A percentile compares a stretch with the other conserved stretches of the same genome.
phyloP scores from a whole-genome alignment of 345 rosid species.

The Populus ilicifolia region DNA sequence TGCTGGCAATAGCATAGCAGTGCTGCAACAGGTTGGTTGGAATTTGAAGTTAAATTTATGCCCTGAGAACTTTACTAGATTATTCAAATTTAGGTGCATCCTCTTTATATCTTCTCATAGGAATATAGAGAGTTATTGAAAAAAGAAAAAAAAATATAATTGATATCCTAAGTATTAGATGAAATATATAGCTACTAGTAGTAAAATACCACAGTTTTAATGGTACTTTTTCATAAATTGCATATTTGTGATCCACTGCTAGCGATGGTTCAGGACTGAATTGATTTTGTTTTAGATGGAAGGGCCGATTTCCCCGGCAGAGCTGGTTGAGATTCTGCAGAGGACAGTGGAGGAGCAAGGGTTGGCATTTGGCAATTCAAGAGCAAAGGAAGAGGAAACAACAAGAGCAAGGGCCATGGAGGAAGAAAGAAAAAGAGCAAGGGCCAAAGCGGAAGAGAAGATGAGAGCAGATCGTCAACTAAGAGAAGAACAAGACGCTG shows the following conservation, averaged over 20 bases:
- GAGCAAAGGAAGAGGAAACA: slow-evolving; percentile 14
- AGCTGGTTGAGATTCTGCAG: slow-evolving; percentile 52
- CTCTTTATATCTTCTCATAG: background rate
- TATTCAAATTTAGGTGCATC: background rate
- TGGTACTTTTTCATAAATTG: background rate
- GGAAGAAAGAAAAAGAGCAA: slow-evolving; percentile 39
- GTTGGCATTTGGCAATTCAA: slow-evolving; percentile 38
- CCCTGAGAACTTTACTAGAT: background rate
- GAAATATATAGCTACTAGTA: too few species aligned
- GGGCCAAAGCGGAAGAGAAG: slow-evolving; percentile 37
- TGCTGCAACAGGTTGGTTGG: slow-evolving; percentile 48
- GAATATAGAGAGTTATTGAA: too few species aligned
- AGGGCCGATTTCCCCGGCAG: slow-evolving; percentile 50
- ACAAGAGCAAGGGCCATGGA: slow-evolving; percentile 23
- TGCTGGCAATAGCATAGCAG: slow-evolving; percentile 37
- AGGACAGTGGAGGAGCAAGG: slow-evolving; percentile 64
- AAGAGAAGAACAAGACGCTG: slow-evolving; percentile 59
- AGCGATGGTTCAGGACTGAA: background rate
- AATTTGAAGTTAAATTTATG: background rate
- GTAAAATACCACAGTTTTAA: background rate
- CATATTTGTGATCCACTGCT: too few species aligned
- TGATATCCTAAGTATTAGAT: too few species aligned
- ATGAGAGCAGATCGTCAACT: slow-evolving; percentile 42
- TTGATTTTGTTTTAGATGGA: slow-evolving; percentile 38
- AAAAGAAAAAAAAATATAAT: too few species aligned